Percentiles rank a stretch among this genome's conserved stretches.
Conservation (phyloP, 176 grass and related monocot genomes). For the Hordeum vulgare region DNA sequence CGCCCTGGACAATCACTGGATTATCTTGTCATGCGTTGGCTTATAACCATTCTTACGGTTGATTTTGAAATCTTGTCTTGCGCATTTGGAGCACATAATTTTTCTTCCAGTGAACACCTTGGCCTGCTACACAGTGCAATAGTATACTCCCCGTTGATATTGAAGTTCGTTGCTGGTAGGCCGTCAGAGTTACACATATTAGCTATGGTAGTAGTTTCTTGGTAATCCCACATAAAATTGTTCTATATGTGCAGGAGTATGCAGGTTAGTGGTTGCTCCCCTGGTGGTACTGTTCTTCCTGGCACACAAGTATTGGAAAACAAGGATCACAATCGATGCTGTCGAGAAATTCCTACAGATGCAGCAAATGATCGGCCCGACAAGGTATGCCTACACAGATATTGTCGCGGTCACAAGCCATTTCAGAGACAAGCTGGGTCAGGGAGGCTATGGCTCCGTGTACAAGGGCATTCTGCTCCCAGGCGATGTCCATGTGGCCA, state of each 20-base stretch:
- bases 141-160: neutral
- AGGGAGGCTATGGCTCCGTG: constrained; percentile 28
- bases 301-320: neutral
- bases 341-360: neutral
- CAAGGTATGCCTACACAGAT: neutral
- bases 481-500: neutral
- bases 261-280: neutral
- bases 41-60: neutral
- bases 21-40: neutral
- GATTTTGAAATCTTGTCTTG: neutral
- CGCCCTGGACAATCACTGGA: neutral
- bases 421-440: constrained; percentile 18
- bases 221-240: neutral
- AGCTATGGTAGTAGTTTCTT: neutral
- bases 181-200: neutral
- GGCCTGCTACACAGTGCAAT: rapidly evolving
- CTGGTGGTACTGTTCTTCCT: neutral
- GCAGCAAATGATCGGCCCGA: neutral
- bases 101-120: neutral
- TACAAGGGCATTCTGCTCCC: constrained; percentile 1
- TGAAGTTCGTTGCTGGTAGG: neutral
- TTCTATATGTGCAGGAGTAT: neutral
- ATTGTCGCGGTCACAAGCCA: neutral
- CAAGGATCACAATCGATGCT: neutral
- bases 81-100: neutral